Evolutionary conservation across 2,329 filamentous ascomycete species (phyloP), one percentile per base, ranked within the genome.

Genomic region (Fusarium graminum): DNA sequence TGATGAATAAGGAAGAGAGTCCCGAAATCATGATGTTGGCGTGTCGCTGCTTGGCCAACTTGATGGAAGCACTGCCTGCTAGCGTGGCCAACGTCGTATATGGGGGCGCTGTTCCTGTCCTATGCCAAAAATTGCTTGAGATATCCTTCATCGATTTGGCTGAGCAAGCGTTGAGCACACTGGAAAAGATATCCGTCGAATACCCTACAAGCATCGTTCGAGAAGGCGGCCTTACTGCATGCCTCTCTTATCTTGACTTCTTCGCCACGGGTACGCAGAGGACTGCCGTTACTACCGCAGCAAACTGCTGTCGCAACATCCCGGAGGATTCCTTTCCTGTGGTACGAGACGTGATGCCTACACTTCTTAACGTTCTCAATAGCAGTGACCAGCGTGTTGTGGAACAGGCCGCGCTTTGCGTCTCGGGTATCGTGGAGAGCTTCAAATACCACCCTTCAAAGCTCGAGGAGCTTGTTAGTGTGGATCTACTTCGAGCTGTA

Each of bases 141-240:
- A 98, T 98, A 43, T 91, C 94, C 63, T 99, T 94, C 77, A 99
- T 99, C 76, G 95, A 99, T 77, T 84, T 99, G 52, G 96, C 96
- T 36, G 95, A 99, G 80, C 96, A 99, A 80, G 93, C 95, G 58
- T 82, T 99, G 47, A 99, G 93, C 81, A 99, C 95, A 0, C 83
- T 99, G 52, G 94, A 98, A 76, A 99, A 98, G 80, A 97, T 99
- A 47, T 99, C 95, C 0, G 88, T 94, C 56, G 95, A 99, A 75
- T 99, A 97, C 74, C 95, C 95, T 2, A 90, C 92, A 6, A 93
- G 92, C 55, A 99, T 99, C 71, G 95, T 99, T 42, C 91, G 94
- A 50, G 95, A 98, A 80, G 96, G 95, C 46, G 95, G 95, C 12
- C 83, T 99, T 65, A 97, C 92, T 2, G 95, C 95, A n/a, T 99